These are phyloP conservation scores for Aspergillus eucalypticola DNA, from an alignment of 2,329 filamentous ascomycete species.

Conservation along the genomic window DNA sequence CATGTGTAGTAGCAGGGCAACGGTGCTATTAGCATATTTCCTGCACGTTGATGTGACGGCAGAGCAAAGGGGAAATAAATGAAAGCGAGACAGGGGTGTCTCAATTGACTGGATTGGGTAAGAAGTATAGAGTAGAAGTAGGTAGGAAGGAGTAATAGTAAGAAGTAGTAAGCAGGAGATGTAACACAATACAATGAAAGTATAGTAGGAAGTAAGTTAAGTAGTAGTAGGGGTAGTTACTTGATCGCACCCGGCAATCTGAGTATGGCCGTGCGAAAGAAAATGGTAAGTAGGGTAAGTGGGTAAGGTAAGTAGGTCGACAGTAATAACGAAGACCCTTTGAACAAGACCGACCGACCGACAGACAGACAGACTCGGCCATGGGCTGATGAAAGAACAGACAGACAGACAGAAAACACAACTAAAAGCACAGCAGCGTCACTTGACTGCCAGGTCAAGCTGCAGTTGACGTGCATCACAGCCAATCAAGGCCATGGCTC, in stretches of 20 bases:
- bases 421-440: background rate
- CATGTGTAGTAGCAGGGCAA: background rate
- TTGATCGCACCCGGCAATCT: background rate
- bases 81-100: constrained; percentile 1
- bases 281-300: too few relatives aligned
- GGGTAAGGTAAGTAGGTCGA: too few relatives aligned
- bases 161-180: background rate
- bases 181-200: background rate
- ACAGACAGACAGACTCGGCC: background rate
- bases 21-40: constrained; percentile 2
- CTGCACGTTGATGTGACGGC: background rate
- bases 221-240: background rate
- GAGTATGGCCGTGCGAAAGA: too few relatives aligned
- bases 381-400: background rate
- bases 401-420: background rate
- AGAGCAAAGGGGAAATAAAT: background rate
- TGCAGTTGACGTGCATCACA: background rate
- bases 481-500: background rate
- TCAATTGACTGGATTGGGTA: background rate
- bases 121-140: background rate
- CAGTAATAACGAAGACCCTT: background rate
- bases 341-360: background rate
- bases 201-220: background rate
- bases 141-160: background rate
- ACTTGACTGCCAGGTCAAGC: constrained; percentile 4